Percentiles rank a stretch among this genome's conserved stretches.
These are phyloP conservation scores for Elongisporangium prolatum DNA, from an alignment of 352 stramenopile species.

Conservation along the genomic window DNA sequence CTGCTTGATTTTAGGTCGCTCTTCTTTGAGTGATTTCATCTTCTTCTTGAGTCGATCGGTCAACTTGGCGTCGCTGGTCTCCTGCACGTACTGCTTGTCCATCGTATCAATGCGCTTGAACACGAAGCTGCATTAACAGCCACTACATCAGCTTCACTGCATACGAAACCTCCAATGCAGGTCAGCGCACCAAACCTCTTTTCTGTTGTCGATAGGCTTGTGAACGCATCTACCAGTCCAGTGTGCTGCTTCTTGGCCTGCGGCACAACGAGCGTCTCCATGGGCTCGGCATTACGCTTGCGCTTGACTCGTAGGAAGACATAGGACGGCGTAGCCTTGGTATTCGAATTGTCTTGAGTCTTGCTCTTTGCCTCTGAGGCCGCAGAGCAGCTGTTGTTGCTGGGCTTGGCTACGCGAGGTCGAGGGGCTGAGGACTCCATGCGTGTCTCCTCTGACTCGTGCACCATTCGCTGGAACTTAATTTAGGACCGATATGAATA, in stretches of 20 bases:
- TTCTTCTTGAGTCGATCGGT: constrained; percentile 65
- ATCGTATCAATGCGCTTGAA: constrained; percentile 85
- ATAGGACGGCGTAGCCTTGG: constrained; percentile 19
- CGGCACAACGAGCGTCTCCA: constrained; percentile 57
- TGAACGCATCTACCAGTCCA: constrained; percentile 46
- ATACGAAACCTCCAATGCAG: neutral
- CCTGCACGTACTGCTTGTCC: constrained; percentile 36
- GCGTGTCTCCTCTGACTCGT: constrained; percentile 6
- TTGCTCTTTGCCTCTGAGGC: constrained; percentile 6
- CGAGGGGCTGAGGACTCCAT: neutral
- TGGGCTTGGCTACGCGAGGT: neutral
- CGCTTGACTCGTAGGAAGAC: constrained; percentile 82
- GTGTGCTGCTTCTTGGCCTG: constrained; percentile 13
- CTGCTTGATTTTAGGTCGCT: constrained; percentile 33
- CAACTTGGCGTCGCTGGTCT: constrained; percentile 44
- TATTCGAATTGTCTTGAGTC: constrained; percentile 3
- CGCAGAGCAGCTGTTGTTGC: neutral
- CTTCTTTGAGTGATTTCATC: constrained; percentile 51
- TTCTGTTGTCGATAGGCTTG: constrained; percentile 59
- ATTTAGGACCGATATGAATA: neutral
- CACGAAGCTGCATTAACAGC: constrained; percentile 35
- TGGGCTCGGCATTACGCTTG: constrained; percentile 75
- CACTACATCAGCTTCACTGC: neutral
- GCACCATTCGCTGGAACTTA: constrained; percentile 1
- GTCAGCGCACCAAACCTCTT: constrained; percentile 12